Conservation (phyloP, 148 eudicot genomes). For the Amaranthus cruentus region DNA sequence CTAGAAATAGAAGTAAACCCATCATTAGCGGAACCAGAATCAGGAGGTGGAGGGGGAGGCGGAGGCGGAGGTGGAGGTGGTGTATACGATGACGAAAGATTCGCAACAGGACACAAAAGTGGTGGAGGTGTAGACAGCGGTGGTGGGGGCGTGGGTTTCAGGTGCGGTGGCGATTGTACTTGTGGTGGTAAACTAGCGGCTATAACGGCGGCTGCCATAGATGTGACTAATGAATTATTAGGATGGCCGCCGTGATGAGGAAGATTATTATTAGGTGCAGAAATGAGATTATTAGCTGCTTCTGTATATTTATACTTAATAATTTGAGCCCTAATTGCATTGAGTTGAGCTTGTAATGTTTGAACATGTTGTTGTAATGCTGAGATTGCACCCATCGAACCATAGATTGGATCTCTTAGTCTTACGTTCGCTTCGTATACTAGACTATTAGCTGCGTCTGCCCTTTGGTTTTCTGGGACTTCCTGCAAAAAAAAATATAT, state of each 20-base stretch:
- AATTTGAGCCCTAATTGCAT: constrained; percentile 55
- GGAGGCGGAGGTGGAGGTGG: constrained; percentile 18
- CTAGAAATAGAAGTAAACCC: constrained; percentile 34
- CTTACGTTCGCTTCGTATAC: constrained; percentile 87
- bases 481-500: constrained; percentile 32
- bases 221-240: constrained; percentile 12
- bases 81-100: constrained; percentile 32
- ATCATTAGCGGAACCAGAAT: constrained; percentile 19
- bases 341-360: constrained; percentile 51
- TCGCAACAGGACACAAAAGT: constrained; percentile 16
- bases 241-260: neutral
- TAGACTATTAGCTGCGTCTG: constrained; percentile 79
- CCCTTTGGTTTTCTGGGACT: constrained; percentile 66
- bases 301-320: constrained; percentile 63
- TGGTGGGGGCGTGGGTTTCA: constrained; percentile 28
- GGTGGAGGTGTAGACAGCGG: constrained; percentile 37
- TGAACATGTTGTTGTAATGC: constrained; percentile 70
- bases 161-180: constrained; percentile 15
- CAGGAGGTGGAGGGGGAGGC: constrained; percentile 9
- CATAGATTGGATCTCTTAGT: constrained; percentile 76
- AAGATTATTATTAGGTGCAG: constrained; percentile 17
- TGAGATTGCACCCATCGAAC: constrained; percentile 91
- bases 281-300: constrained; percentile 38
- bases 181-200: constrained; percentile 14
- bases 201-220: constrained; percentile 12